phyloP scores from a whole-genome alignment of 1,284 basidiomycete species.

The Lentinula novae-zelandiae region DNA sequence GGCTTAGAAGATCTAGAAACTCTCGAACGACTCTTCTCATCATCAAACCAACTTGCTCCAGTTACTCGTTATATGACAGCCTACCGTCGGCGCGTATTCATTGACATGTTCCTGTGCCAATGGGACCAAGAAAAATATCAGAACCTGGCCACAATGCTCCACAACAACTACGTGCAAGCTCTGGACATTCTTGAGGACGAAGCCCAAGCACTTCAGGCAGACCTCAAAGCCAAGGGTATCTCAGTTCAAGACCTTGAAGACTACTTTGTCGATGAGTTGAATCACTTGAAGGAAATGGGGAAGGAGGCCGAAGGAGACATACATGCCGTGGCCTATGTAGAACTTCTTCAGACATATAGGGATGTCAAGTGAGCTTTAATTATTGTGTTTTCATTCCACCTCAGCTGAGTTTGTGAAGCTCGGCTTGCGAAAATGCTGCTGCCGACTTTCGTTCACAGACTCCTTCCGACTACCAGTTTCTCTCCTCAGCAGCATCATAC shows the following conservation, averaged over 20 bases:
- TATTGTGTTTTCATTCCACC: too few relatives aligned
- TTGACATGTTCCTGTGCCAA: conserved; percentile 19
- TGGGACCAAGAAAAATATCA: conserved; percentile 21
- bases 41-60: conserved; percentile 26
- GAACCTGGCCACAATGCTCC: conserved; percentile 12
- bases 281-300: conserved; percentile 17
- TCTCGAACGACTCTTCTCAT: conserved; percentile 30
- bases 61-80: conserved; percentile 20
- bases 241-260: not conserved
- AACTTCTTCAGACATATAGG: conserved; percentile 14
- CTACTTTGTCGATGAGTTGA: not conserved
- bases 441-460: not conserved
- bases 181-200: conserved; percentile 21
- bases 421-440: conserved; percentile 1
- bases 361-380: conserved; percentile 10
- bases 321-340: conserved; percentile 19
- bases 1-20: conserved; percentile 34
- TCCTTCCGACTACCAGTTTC: not conserved
- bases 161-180: conserved; percentile 15
- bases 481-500: not conserved
- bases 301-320: conserved; percentile 15
- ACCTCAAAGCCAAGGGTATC: not conserved
- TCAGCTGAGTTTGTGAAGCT: too few relatives aligned
- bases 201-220: conserved; percentile 14
- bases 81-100: conserved; percentile 26